Evolutionary conservation across 1,139 yeast species (phyloP).

Genomic region (Candida sp.): DNA sequence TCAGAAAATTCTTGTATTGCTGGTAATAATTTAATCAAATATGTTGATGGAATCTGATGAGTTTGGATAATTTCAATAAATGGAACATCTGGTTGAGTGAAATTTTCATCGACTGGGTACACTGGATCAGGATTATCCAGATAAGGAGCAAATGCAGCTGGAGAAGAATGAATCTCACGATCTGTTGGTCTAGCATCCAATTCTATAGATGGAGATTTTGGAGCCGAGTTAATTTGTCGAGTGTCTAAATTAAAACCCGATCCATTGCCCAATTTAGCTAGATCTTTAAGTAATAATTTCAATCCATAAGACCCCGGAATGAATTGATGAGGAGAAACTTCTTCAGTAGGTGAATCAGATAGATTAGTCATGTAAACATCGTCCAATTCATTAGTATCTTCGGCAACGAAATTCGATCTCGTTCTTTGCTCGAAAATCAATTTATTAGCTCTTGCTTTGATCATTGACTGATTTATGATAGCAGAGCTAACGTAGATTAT

Average conservation of each 20-base stretch:
- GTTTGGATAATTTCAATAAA: neutral
- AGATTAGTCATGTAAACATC: conserved; percentile 18
- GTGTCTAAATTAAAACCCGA: neutral
- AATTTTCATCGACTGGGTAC: neutral
- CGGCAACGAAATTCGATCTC: conserved; percentile 19
- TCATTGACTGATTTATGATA: conserved; percentile 25
- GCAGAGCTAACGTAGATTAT: conserved; percentile 49
- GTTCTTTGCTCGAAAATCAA: conserved; percentile 25
- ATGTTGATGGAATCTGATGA: neutral
- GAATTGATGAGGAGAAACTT: conserved; percentile 15
- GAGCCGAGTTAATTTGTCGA: neutral
- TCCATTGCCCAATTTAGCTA: conserved; percentile 23
- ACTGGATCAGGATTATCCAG: neutral
- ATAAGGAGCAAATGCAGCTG: conserved; percentile 1
- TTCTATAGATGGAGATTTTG: neutral
- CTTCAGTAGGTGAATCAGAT: conserved; percentile 31
- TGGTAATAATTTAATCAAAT: neutral
- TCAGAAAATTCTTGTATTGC: neutral
- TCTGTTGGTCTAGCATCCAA: neutral
- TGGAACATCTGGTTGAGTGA: neutral
- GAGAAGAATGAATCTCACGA: neutral
- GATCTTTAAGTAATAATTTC: conserved; percentile 28
- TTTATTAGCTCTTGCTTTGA: conserved; percentile 16
- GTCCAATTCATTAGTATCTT: conserved; percentile 6
- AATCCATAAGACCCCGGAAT: conserved; percentile 32